Evolutionary conservation across 345 rosid species (phyloP).

Genomic region (Mercurialis annua): DNA sequence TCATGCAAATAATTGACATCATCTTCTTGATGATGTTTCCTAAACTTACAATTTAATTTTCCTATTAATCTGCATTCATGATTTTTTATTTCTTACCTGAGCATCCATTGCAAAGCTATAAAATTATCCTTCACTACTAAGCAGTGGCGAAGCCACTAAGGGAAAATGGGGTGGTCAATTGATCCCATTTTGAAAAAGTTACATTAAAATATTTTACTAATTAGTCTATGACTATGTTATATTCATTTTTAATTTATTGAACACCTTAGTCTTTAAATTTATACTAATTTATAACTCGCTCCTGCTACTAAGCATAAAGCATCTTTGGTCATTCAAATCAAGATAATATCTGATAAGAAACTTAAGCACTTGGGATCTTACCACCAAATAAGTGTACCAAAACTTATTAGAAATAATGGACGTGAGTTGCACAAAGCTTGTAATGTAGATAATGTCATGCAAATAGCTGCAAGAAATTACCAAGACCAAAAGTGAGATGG

Average conservation of each 20-base stretch:
- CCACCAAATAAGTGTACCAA: slow-evolving; percentile 83
- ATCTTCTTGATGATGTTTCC: too few relatives aligned
- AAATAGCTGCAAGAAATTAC: slow-evolving; percentile 51
- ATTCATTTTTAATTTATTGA: too few relatives aligned
- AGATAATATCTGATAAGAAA: neutral
- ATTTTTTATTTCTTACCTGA: neutral
- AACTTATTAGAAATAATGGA: slow-evolving; percentile 81
- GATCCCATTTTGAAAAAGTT: too few relatives aligned
- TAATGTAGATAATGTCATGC: slow-evolving; percentile 77
- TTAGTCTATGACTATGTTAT: too few relatives aligned
- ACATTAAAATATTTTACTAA: too few relatives aligned
- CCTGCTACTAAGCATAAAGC: neutral
- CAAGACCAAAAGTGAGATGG: slow-evolving; percentile 5
- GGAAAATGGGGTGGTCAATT: too few relatives aligned
- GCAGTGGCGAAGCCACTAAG: too few relatives aligned
- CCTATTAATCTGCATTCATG: too few relatives aligned
- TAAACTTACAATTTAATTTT: too few relatives aligned
- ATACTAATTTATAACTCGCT: too few relatives aligned
- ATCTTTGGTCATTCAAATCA: neutral
- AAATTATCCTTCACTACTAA: neutral
- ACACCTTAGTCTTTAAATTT: too few relatives aligned
- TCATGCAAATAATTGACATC: too few relatives aligned
- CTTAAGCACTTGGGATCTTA: slow-evolving; percentile 28
- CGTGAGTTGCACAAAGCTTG: slow-evolving; percentile 76
- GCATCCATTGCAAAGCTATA: neutral